Evolutionary conservation across 495 filamentous ascomycete genomes (phyloP), one percentile per base, ranked within the genome.

Genomic region (Podospora tetraspora): DNA sequence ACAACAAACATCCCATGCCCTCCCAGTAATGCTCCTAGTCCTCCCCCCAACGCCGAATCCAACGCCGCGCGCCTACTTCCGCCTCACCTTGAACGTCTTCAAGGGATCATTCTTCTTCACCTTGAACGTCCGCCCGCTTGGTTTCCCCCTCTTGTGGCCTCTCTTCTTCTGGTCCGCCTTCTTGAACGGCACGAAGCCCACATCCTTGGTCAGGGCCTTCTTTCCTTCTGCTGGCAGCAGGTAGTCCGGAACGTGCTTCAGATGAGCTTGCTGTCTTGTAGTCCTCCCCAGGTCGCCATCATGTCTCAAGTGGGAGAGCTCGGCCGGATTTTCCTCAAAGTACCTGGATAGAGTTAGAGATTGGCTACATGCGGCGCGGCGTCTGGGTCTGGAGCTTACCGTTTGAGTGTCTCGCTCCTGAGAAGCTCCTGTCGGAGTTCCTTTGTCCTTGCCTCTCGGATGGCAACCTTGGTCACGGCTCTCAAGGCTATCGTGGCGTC

Each of bases 191-290:
- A 97, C 91, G 74, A 91, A 94, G 1, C 89, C 88, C 32, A 90
- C 80, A 61, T 88, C 83, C 27, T 84, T 83, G 24, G 85, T 85
- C 56, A 92, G 76, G 3, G 82, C 89, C 70, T 87, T 87, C 72
- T 86, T 89, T 0, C 91, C 93, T 70, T 91, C 92, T 24, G 83
- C 84, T 0, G 95, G 95, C 73, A 99, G 84, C 60, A 99, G 79
- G 79, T 99, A 99, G 25, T 96, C 93, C 0, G 95, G 95, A 3
- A 99, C 92, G 81, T 98, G 93, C 79, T 92, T 96, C 67, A 99
- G 79, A 84, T 99, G 96, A 12, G 89, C 84, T 79, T 97, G 93
- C 30, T 93, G 84, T 70, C 91, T 84, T 5, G 91, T 90, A 23
- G 89, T 63, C 37, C 69, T 84, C 69, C 92, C 88, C 59, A 95